These are phyloP conservation scores for Ganoderma lucidum DNA, from an alignment of 1,284 basidiomycete genomes.

Conservation along the genomic window DNA sequence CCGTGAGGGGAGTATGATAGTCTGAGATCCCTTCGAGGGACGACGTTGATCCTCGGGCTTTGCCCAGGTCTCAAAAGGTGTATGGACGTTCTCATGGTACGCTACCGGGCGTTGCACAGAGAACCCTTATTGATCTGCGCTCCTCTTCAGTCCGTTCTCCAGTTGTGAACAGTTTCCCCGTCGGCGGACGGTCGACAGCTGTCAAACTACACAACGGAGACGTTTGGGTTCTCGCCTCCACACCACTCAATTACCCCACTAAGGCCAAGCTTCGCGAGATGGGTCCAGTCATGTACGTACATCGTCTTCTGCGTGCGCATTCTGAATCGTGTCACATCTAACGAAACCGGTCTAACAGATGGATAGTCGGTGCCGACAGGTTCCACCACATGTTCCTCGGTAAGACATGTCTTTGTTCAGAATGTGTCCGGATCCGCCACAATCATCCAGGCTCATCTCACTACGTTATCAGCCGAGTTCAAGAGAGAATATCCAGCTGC, in stretches of 20 bases:
- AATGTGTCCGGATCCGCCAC: neutral
- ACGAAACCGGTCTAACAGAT: constrained; percentile 48
- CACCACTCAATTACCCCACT: constrained; percentile 79
- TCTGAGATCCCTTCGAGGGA: too few species aligned
- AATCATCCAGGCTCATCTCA: neutral
- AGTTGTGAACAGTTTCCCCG: constrained; percentile 71
- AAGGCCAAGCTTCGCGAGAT: constrained; percentile 75
- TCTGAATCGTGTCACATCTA: neutral
- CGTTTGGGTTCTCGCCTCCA: constrained; percentile 89
- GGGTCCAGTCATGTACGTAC: constrained; percentile 47
- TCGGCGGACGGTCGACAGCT: constrained; percentile 87
- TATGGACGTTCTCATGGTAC: constrained; percentile 79
- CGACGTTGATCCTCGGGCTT: neutral
- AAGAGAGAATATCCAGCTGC: constrained; percentile 82
- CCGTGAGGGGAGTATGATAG: neutral
- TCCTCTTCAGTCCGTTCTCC: constrained; percentile 65
- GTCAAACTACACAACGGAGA: constrained; percentile 75
- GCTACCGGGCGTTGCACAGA: neutral
- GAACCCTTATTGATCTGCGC: neutral
- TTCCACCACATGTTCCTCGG: constrained; percentile 74
- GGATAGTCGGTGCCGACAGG: constrained; percentile 68
- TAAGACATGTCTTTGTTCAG: constrained; percentile 41
- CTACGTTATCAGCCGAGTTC: constrained; percentile 51
- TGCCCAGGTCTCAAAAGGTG: constrained; percentile 59
- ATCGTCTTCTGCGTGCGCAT: neutral